Evolutionary conservation across 2,329 filamentous ascomycete genomes (phyloP).

Genomic region (Laburnicola sp.): DNA sequence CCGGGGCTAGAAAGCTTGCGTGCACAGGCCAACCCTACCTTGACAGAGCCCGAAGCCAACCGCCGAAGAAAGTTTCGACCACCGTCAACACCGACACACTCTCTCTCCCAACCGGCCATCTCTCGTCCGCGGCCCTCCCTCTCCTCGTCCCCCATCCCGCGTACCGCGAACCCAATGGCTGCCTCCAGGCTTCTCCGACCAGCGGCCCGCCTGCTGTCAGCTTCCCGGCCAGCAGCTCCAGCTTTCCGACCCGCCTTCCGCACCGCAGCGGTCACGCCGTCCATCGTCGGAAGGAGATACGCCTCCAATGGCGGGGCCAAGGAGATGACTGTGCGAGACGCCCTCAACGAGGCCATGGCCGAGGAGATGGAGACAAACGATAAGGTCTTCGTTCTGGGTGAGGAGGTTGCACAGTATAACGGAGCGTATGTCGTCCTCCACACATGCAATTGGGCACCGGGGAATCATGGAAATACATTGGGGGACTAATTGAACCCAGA

Average conservation of each 20-base stretch:
- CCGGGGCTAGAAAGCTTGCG: background rate
- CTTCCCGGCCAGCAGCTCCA: constrained; percentile 55
- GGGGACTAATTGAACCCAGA: background rate
- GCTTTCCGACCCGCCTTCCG: constrained; percentile 58
- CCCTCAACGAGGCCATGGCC: constrained; percentile 94
- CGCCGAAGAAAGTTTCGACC: constrained; percentile 24
- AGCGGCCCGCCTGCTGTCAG: constrained; percentile 64
- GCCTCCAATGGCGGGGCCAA: constrained; percentile 67
- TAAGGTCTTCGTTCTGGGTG: constrained; percentile 94
- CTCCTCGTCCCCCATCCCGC: constrained; percentile 19
- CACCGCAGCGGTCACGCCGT: constrained; percentile 51
- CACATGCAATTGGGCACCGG: constrained; percentile 14
- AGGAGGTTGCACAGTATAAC: constrained; percentile 99
- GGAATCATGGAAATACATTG: background rate
- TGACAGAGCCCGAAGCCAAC: constrained; percentile 11
- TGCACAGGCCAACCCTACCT: constrained; percentile 11
- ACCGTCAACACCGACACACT: constrained; percentile 31
- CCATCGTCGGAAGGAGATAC: constrained; percentile 56
- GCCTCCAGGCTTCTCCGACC: constrained; percentile 66
- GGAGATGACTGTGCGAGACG: constrained; percentile 96
- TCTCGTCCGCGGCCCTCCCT: constrained; percentile 28
- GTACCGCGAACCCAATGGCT: constrained; percentile 52
- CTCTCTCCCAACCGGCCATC: constrained; percentile 29
- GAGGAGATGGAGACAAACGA: constrained; percentile 94
- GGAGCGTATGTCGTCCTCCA: constrained; percentile 66